Percentiles rank a stretch among this genome's conserved stretches.
These are phyloP conservation scores for Trichoderma guizhouense DNA, from an alignment of 2,329 filamentous ascomycete genomes.

Conservation along the genomic window DNA sequence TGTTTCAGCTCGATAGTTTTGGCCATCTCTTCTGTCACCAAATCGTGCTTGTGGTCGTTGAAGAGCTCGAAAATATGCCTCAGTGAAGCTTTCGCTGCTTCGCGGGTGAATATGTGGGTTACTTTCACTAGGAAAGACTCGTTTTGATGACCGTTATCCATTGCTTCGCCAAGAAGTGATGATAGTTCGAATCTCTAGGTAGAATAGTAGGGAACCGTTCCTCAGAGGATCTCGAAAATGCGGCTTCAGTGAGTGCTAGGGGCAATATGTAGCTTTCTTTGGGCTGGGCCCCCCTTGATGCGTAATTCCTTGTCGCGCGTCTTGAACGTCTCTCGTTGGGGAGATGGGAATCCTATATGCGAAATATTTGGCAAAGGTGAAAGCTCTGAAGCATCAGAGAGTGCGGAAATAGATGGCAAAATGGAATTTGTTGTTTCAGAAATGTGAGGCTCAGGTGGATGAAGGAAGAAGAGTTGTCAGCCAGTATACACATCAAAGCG, in stretches of 20 bases:
- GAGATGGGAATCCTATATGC: not conserved
- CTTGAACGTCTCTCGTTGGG: not conserved
- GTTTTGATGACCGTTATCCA: not conserved
- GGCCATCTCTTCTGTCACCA: not conserved
- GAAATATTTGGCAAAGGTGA: not conserved
- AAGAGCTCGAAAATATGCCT: not conserved
- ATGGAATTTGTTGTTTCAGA: not conserved
- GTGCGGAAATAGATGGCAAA: not conserved
- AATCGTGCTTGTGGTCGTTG: not conserved
- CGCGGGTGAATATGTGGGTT: not conserved
- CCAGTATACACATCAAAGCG: not conserved
- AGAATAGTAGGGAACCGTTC: not conserved
- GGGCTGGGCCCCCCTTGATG: too few relatives aligned
- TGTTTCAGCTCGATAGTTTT: not conserved
- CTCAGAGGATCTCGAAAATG: accelerated
- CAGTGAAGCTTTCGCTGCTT: not conserved
- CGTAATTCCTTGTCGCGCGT: not conserved
- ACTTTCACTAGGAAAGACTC: not conserved
- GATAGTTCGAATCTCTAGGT: too few relatives aligned
- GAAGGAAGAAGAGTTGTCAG: not conserved
- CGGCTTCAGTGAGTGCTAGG: too few relatives aligned
- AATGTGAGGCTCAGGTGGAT: not conserved
- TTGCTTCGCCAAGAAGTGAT: not conserved
- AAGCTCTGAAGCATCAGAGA: not conserved
- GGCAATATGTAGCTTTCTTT: too few relatives aligned